Evolutionary conservation across 371 early-diverging fungal genomes (phyloP), one percentile per base, ranked within the genome.

Genomic region (Fennellomyces sp.): DNA sequence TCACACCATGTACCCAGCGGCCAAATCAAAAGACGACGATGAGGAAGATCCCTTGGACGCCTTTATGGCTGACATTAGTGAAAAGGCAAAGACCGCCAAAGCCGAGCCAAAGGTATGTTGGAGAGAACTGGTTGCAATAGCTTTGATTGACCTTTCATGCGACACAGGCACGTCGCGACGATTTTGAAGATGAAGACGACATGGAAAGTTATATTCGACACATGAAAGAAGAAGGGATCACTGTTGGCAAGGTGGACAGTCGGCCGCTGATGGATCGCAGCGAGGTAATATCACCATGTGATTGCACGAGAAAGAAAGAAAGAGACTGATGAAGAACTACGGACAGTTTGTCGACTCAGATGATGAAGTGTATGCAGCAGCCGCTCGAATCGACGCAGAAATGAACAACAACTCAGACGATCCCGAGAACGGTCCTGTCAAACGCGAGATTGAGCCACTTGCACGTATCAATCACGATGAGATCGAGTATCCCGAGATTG

Each of bases 21-120:
- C 23, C 36, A 52, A 27, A 13, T 25, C 42, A 29, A 39, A 33
- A 35, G 79, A 78, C 0, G 82, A 80, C 2, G 88, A 87, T 0
- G 92, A 88, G 3, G 89, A 87, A 11, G 94, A 95, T 77, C 91
- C 91, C 11, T 72, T 95, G 51, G 95, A 95, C 54, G 93, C 94
- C 1, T 95, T 94, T 69, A 95, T 95, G 95, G 87, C 91, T 2
- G 87, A 81, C 28, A 91, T 94, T 56, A 81, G 78, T 56, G 75
- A 83, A 27, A 78, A 87, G 53, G 88, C 84, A 5, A 76, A 81
- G 31, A 68, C 74, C 30, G 69, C 81, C 50, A 81, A 73, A 45
- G 54, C 67, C 47, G 79, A 77, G 57, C 75, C 73, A 21, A 81
- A 73, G 76, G 80, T 68, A 17, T 52, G 33, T 21, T 17, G 53